A percentile compares a stretch with the other conserved stretches of the same genome.
Evolutionary conservation across 129 eudicot genomes (phyloP).

Genomic region (Ambrosia trifida): DNA sequence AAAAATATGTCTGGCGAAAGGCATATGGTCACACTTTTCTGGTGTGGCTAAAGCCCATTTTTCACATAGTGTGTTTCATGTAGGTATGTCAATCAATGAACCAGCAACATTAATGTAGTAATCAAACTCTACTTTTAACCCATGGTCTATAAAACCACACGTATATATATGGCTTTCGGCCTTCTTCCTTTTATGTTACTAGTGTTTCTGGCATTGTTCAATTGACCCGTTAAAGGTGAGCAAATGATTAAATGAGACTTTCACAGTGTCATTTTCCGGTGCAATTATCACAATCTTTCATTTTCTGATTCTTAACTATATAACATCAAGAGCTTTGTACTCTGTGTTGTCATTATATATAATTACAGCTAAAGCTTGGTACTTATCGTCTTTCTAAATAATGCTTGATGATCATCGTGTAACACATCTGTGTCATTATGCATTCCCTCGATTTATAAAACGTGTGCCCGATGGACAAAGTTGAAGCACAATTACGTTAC

Average conservation of each 20-base stretch:
- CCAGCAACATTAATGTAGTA: constrained; percentile 18
- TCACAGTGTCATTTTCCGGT: constrained; percentile 6
- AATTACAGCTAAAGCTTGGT: too few relatives aligned
- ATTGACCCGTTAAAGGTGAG: constrained; percentile 1
- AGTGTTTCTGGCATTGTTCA: background rate
- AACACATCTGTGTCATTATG: too few relatives aligned
- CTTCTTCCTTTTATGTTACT: constrained; percentile 5
- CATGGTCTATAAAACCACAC: constrained; percentile 14
- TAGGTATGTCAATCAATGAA: constrained; percentile 20
- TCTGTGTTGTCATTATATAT: too few relatives aligned
- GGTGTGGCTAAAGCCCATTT: too few relatives aligned
- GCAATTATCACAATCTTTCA: background rate
- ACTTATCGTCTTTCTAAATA: background rate
- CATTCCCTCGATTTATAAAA: background rate
- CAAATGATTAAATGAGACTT: background rate
- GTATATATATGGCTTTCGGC: background rate
- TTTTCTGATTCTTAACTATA: background rate
- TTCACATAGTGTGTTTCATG: too few relatives aligned
- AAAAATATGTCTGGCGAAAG: too few relatives aligned
- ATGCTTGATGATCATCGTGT: background rate
- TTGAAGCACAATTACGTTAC: constrained; percentile 20
- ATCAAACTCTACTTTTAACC: constrained; percentile 13
- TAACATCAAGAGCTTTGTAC: background rate
- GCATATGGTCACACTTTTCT: too few relatives aligned
- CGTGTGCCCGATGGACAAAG: background rate